These are phyloP conservation scores for Saturnispora silvae DNA, from an alignment of 805 yeast species.

Conservation along the genomic window DNA sequence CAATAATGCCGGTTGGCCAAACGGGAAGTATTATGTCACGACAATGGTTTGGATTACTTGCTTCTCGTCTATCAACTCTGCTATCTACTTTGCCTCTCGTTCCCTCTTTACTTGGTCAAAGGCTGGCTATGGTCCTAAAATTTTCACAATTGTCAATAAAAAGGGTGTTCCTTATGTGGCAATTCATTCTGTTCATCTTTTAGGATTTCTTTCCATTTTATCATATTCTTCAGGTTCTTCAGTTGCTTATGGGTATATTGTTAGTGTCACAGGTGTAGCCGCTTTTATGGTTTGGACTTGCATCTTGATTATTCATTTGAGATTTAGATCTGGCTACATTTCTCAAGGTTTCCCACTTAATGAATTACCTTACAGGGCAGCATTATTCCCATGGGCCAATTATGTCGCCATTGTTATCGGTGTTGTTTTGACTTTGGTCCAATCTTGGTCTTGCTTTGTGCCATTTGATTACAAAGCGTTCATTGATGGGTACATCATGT, in stretches of 20 bases:
- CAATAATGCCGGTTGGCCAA: slow-evolving; percentile 40
- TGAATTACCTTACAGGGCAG: slow-evolving; percentile 44
- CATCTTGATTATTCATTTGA: slow-evolving; percentile 42
- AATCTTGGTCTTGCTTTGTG: slow-evolving; percentile 54
- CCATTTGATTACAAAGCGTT: slow-evolving; percentile 49
- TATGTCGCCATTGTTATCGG: slow-evolving; percentile 39
- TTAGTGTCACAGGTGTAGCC: slow-evolving; percentile 55
- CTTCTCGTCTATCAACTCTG: slow-evolving; percentile 58
- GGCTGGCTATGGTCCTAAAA: slow-evolving; percentile 38
- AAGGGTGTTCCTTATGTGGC: slow-evolving; percentile 60
- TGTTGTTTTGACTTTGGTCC: slow-evolving; percentile 44
- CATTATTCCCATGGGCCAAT: slow-evolving; percentile 43
- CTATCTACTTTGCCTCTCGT: slow-evolving; percentile 60
- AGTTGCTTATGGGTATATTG: slow-evolving; percentile 48
- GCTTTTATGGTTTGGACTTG: slow-evolving; percentile 61
- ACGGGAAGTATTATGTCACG: slow-evolving; percentile 44
- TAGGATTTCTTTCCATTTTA: slow-evolving; percentile 49
- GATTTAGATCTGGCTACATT: slow-evolving; percentile 43
- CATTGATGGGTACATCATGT: slow-evolving; percentile 51
- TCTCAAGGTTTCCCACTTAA: slow-evolving; percentile 31
- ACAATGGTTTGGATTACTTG: slow-evolving; percentile 56
- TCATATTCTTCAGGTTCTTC: slow-evolving; percentile 49
- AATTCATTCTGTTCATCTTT: slow-evolving; percentile 40
- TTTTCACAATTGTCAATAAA: slow-evolving; percentile 38
- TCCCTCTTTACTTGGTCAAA: slow-evolving; percentile 54